Conservation (phyloP, 257 asterid species). For the Linderniella brevidens region DNA sequence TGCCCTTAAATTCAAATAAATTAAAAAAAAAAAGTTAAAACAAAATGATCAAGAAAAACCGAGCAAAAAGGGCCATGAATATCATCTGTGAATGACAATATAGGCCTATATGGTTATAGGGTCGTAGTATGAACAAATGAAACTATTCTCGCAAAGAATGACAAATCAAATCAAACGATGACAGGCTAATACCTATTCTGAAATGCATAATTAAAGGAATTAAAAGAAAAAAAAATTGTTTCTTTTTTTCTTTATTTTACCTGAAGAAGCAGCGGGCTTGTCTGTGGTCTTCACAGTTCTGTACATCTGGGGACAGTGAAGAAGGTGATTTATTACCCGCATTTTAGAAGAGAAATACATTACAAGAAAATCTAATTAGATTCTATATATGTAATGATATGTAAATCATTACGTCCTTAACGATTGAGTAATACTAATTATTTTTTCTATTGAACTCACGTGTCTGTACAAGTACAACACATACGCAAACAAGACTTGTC, state of each 20-base stretch:
- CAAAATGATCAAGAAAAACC: background rate
- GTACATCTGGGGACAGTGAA: constrained; percentile 49
- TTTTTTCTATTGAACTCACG: too few species aligned
- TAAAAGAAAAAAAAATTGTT: too few species aligned
- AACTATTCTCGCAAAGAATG: too few species aligned
- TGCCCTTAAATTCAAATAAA: constrained; percentile 28
- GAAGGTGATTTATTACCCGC: background rate
- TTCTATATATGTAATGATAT: too few species aligned
- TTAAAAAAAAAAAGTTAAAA: background rate
- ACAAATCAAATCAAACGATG: too few species aligned
- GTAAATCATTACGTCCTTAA: too few species aligned
- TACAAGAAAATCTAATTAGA: background rate
- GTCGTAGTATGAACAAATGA: too few species aligned
- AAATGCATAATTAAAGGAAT: too few species aligned
- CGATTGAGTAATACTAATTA: too few species aligned
- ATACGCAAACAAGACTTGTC: too few species aligned
- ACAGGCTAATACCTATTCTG: too few species aligned
- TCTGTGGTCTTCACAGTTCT: constrained; percentile 92
- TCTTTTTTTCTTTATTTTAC: constrained; percentile 15
- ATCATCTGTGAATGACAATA: background rate
- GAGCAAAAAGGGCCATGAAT: background rate
- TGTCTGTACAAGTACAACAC: too few species aligned
- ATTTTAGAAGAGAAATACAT: constrained; percentile 11
- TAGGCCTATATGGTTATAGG: background rate
- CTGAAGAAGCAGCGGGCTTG: constrained; percentile 95